phyloP scores from a whole-genome alignment of 208 protist genomes.

The Crithidia brevicula region DNA sequence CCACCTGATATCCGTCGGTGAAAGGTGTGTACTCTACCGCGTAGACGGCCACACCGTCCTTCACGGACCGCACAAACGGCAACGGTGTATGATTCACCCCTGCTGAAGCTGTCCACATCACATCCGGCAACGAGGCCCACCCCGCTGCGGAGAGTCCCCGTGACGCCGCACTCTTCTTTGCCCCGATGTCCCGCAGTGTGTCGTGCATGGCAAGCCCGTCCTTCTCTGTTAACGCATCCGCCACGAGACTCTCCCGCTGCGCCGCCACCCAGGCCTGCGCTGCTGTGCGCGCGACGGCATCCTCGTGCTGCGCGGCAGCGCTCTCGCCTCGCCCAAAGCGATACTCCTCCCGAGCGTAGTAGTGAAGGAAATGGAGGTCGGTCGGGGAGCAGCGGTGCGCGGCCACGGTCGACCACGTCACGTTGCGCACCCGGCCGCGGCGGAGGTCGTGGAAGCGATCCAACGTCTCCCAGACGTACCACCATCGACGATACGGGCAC shows the following conservation, averaged over 20 bases:
- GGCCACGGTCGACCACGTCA: slow-evolving; percentile 26
- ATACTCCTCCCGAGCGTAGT: slow-evolving; percentile 9
- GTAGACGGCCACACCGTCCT: slow-evolving; percentile 16
- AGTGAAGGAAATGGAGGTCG: slow-evolving; percentile 14
- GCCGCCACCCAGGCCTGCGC: not conserved
- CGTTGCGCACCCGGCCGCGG: slow-evolving; percentile 6
- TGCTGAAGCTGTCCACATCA: not conserved
- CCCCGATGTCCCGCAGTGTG: too few relatives aligned
- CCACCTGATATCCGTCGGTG: slow-evolving; percentile 8
- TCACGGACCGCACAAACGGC: slow-evolving; percentile 6
- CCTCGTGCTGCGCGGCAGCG: not conserved
- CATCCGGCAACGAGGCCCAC: too few relatives aligned
- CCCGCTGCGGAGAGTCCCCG: not conserved
- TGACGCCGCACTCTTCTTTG: not conserved
- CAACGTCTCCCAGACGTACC: slow-evolving; percentile 12
- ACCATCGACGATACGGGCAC: not conserved
- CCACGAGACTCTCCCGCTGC: not conserved
- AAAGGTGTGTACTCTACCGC: slow-evolving; percentile 20
- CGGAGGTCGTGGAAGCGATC: slow-evolving; percentile 31
- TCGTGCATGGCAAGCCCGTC: too few relatives aligned
- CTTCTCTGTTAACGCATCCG: too few relatives aligned
- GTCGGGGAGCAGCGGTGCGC: slow-evolving; percentile 17
- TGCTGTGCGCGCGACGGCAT: not conserved
- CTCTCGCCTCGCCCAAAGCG: not conserved
- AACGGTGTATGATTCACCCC: slow-evolving; percentile 7